Base-by-base conservation (phyloP, 225 moss, liverwort and hornwort species). In the Climacium dendroides region DNA sequence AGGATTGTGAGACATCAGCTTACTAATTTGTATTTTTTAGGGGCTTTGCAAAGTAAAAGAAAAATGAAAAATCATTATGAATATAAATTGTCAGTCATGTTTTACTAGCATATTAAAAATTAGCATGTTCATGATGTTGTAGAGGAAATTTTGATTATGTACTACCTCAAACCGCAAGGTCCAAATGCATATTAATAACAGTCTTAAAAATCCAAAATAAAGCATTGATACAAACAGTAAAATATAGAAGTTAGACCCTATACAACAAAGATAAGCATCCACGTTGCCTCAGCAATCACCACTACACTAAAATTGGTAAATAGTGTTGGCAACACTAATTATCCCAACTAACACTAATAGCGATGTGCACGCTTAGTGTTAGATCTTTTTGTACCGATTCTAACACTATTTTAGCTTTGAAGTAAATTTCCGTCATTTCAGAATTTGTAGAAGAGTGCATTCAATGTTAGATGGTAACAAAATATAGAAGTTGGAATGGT, bases 231-330 rank as follows among this genome's bases (percentile, higher is more conserved):
- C 11, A n/a, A 65, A 35, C 5, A 1, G 4, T 66, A 6, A 66
- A 64, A 58, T 24, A 66, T 76, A 76, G 35, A 35, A 0, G 9
- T n/a, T 15, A 25, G 16, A 37, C 6, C 25, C 6, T 25, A 24
- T 9, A 15, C 2, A 53, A 23, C 9, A 15, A 54, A 54, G 15
- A 22, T 8, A 24, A 76, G 5, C 19, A 54, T 24, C 0, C 0
- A 0, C 3, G 23, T 23, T 23, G 24, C 24, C 15, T 9, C 1
- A 0, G 1, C 0, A 54, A 0, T 76, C 4, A 13, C 0, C 0
- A 16, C 15, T n/a, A n/a, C n/a, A n/a, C n/a, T n/a, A n/a, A n/a
- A n/a, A n/a, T n/a, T n/a, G n/a, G n/a, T n/a, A n/a, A n/a, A n/a
- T n/a, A n/a, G n/a, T n/a, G n/a, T n/a, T n/a, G n/a, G n/a, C n/a